These are phyloP conservation scores for Stemphylium lycopersici DNA, from an alignment of 2,329 filamentous ascomycete species.

Conservation along the genomic window DNA sequence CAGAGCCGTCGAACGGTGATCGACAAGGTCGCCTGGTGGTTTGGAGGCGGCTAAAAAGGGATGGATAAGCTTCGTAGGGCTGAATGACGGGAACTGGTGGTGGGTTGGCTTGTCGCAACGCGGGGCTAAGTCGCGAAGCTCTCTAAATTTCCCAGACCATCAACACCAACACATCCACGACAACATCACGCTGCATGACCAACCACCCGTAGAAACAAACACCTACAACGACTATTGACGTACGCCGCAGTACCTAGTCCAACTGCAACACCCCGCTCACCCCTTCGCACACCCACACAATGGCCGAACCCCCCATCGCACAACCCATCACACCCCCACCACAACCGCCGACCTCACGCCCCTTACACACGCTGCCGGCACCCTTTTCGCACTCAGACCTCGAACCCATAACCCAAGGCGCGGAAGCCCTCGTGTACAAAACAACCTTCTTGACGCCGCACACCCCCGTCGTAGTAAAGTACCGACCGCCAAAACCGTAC, in stretches of 20 bases:
- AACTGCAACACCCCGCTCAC: too few species aligned
- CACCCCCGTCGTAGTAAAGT: slow-evolving; percentile 80
- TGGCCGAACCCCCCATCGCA: slow-evolving; percentile 30
- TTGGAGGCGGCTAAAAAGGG: slow-evolving; percentile 11
- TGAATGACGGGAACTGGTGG: too few species aligned
- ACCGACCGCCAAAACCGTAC: slow-evolving; percentile 90
- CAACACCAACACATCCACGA: slow-evolving; percentile 1
- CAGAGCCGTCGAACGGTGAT: slow-evolving; percentile 17
- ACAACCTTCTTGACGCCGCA: slow-evolving; percentile 75
- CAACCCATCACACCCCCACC: slow-evolving; percentile 28
- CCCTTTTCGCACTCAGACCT: slow-evolving; percentile 62
- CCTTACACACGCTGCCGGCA: slow-evolving; percentile 34
- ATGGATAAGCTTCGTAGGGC: slow-evolving; percentile 19
- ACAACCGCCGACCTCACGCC: slow-evolving; percentile 25
- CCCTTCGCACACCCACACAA: slow-evolving; percentile 6
- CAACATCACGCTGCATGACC: neutral
- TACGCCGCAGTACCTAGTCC: neutral
- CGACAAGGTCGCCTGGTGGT: slow-evolving; percentile 17
- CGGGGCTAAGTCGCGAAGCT: slow-evolving; percentile 12
- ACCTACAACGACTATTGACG: neutral
- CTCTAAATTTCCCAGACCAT: too few species aligned
- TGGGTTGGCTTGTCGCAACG: neutral
- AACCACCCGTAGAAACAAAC: neutral
- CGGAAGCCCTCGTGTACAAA: slow-evolving; percentile 92
- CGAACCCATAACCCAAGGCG: slow-evolving; percentile 84